phyloP scores from a whole-genome alignment of 2,329 filamentous ascomycete species.

The Delphinella strobiligena region DNA sequence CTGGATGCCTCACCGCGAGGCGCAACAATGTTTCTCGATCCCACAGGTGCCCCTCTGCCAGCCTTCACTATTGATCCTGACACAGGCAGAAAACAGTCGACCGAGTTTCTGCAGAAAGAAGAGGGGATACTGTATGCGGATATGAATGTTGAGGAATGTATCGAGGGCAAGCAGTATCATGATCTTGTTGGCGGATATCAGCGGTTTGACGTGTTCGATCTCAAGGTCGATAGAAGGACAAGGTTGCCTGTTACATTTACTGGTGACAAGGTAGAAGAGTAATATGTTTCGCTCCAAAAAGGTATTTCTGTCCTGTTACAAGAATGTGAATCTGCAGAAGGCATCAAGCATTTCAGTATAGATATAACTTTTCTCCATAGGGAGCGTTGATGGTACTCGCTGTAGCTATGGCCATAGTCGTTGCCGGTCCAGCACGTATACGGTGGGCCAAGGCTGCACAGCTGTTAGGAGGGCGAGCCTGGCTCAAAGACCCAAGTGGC shows the following conservation, averaged over 20 bases:
- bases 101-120: conserved; percentile 29
- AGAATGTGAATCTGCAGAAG: too few relatives aligned
- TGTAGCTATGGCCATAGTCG: too few relatives aligned
- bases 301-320: too few relatives aligned
- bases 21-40: conserved; percentile 40
- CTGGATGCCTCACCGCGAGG: conserved; percentile 30
- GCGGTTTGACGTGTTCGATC: conserved; percentile 40
- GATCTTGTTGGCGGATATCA: conserved; percentile 46
- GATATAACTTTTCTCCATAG: too few relatives aligned
- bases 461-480: too few relatives aligned
- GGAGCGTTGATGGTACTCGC: too few relatives aligned
- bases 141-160: conserved; percentile 35
- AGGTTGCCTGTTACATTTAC: conserved; percentile 22
- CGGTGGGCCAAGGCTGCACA: too few relatives aligned
- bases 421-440: too few relatives aligned
- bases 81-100: conserved; percentile 13
- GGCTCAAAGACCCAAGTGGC: too few relatives aligned
- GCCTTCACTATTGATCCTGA: conserved; percentile 25
- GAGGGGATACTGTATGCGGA: conserved; percentile 43
- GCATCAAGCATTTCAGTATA: too few relatives aligned
- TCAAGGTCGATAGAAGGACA: conserved; percentile 35
- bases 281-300: too few relatives aligned
- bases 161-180: conserved; percentile 47
- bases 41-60: conserved; percentile 31
- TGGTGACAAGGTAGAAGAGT: background rate